Base-by-base conservation (phyloP, 2,329 filamentous ascomycete genomes). In the Sarocladium brachiariae region DNA sequence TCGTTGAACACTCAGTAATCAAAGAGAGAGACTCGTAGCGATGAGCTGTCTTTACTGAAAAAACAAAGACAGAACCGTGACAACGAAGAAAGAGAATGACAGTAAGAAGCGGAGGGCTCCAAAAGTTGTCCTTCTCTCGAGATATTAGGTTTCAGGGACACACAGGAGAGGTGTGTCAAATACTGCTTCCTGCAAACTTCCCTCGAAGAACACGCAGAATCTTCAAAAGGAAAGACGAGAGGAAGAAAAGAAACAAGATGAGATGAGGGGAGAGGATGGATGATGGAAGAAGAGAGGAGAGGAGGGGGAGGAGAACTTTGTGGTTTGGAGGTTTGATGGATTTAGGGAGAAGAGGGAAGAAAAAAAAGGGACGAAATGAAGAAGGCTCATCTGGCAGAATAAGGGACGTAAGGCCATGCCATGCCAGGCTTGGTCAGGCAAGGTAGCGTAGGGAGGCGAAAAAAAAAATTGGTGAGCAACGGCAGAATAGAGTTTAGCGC, bases 151-250 rank as follows among this genome's bases (percentile, higher is more conserved):
- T 46, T 27, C 23, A 16, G 51, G 52, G 49, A 53, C 35, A 53
- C 35, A 50, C 49, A 51, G 39, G 51, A 21, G 54, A 56, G 21
- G 31, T 25, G 47, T 43, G 46, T 51, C 48, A 50, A 37, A 33
- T 48, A 27, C 19, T 49, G 46, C 46, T 49, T 49, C 53, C 52
- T 53, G 51, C 53, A 53, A 48, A 50, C 27, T 53, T 54, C 50
- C 53, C 63, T 68, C 63, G 63, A 69, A 70, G 67, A 70, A 68
- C 63, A 64, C 61, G 61, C 66, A 66, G 63, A 67, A 68, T 68
- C 66, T 70, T 71, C 68, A 71, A 72, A 49, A 72, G 69, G 66
- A 72, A 68, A 65, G 65, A 70, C 66, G 65, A 68, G 66, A 65
- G 62, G 65, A 59, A 57, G 57, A 60, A 54, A 56, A 35, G 18